Conservation (phyloP, 2,329 filamentous ascomycete species). For the Ophiostoma tasmaniense region DNA sequence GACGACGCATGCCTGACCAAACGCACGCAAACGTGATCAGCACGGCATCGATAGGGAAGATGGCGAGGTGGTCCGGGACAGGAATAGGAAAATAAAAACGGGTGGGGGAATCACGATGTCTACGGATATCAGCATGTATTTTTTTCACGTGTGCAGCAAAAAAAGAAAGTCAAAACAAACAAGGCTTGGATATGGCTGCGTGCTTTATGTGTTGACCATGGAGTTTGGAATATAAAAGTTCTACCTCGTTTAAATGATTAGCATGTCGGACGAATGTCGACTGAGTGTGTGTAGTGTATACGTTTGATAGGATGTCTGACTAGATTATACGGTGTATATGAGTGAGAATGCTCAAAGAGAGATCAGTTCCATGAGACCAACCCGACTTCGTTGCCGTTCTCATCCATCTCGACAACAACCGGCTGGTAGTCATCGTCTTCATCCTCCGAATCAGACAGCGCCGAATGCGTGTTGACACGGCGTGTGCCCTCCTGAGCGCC, state of each 20-base stretch:
- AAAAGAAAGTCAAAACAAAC: not conserved
- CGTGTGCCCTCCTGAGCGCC: slow-evolving; percentile 6
- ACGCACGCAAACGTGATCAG: not conserved
- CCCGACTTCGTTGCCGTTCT: slow-evolving; percentile 42
- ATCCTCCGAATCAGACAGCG: slow-evolving; percentile 16
- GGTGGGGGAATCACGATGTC: not conserved
- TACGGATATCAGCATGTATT: slow-evolving; percentile 7
- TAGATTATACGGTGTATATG: not conserved
- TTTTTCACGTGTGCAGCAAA: slow-evolving; percentile 7
- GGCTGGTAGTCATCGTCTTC: slow-evolving; percentile 40
- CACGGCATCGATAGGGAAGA: slow-evolving; percentile 7
- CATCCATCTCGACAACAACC: slow-evolving; percentile 45
- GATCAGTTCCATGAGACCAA: slow-evolving; percentile 39
- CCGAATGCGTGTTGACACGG: not conserved
- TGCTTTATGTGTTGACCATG: slow-evolving; percentile 5
- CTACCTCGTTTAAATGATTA: no score
- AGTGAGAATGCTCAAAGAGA: not conserved
- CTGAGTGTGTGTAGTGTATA: no score
- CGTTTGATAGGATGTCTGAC: not conserved
- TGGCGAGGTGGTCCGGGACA: not conserved
- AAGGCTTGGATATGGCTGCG: not conserved
- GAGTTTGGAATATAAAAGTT: not conserved
- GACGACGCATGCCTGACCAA: not conserved
- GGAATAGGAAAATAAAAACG: slow-evolving; percentile 2
- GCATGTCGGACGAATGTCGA: no score